Evolutionary conservation across 129 eudicot genomes (phyloP).

Genomic region (sunflower (Helianthus annuus)): HanXRQr2.0-SUNRISE NC_035438.2:3032385-3032884

Average conservation of each 20-base stretch:
- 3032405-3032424: constrained; percentile 15
- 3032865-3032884: background rate
- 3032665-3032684: constrained; percentile 21
- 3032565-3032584: constrained; percentile 47
- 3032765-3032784: constrained; percentile 1
- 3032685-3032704: constrained; percentile 19
- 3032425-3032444: constrained; percentile 38
- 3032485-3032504: constrained; percentile 63
- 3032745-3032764: constrained; percentile 29
- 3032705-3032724: background rate
- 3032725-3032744: background rate
- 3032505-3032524: constrained; percentile 53
- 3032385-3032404: constrained; percentile 34
- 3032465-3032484: constrained; percentile 51
- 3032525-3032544: constrained; percentile 50
- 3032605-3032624: constrained; percentile 25
- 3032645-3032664: constrained; percentile 24
- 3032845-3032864: background rate
- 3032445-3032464: constrained; percentile 44
- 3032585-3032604: constrained; percentile 44
- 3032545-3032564: constrained; percentile 60
- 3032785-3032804: background rate
- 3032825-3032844: background rate
- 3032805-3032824: background rate
- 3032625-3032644: constrained; percentile 30